Base-by-base conservation (phyloP, 768 basidiomycete genomes). In the Tubosaeta sp. region DNA sequence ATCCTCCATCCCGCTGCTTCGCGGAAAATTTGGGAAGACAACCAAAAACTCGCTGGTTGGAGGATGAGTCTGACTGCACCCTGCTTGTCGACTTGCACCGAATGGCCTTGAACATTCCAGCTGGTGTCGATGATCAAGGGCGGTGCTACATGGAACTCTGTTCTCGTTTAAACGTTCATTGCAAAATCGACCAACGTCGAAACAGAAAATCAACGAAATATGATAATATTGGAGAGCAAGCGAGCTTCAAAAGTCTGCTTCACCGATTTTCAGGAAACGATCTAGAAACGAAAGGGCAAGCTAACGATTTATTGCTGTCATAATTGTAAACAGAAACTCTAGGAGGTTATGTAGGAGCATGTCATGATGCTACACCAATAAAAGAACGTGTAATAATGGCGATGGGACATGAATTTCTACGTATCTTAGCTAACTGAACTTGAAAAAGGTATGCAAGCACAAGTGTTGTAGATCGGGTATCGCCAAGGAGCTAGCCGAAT, bases 261-360 rank as follows among this genome's bases (percentile, higher is more conserved):
- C 4, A 4, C 9, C 27, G 19, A 39, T n/a, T n/a, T n/a, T n/a
- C n/a, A n/a, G n/a, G n/a, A n/a, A n/a, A 18, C 18, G 19, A 12
- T 27, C 25, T 19, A 12, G 38, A 13, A 22, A 22, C 4, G 18
- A 38, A 38, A 38, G 36, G 7, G 0, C 18, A 10, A 39, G 11
- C 14, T 22, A 21, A 12, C 12, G 22, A 12, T 25, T n/a, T 8
- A 16, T 41, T 25, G 12, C 48, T 46, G 34, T 44, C 52, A n/a
- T 41, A 41, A 34, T 12, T 10, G 22, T 44, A 13, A 42, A 54
- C 18, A 25, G 53, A 31, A 11, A 8, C 39, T 55, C 46, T 48
- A 52, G 31, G 11, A 29, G n/a, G n/a, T 29, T 43, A n/a, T 57
- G 47, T 51, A 56, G 24, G 35, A 40, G 46, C 46, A 52, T 52